A percentile compares a stretch with the other conserved stretches of the same genome.
Conservation (phyloP, 192 early-diverging fungal species). For the Rhizophlyctis rosea region DNA sequence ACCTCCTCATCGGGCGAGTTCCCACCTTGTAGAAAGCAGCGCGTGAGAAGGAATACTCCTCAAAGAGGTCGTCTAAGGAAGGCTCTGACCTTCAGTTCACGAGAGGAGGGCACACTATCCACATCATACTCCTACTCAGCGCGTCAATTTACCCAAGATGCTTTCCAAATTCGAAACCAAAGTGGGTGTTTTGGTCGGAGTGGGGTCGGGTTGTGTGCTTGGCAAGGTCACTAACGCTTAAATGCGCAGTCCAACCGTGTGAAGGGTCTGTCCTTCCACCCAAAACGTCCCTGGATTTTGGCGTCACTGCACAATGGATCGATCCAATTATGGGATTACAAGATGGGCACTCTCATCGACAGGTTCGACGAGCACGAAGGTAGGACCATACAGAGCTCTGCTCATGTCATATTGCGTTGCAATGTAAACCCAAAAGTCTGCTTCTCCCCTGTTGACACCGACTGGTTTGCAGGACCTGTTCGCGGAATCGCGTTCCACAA, state of each 20-base stretch:
- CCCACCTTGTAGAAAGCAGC: no score
- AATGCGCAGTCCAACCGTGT: constrained; percentile 73
- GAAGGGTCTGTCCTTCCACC: constrained; percentile 94
- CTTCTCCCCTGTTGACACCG: not conserved
- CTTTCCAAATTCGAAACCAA: constrained; percentile 95
- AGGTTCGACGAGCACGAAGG: constrained; percentile 99
- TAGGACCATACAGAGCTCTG: constrained; percentile 28
- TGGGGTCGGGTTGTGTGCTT: not conserved
- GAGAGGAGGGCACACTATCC: no score
- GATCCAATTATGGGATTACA: constrained; percentile 99
- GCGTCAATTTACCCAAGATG: no score
- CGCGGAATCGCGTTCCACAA: constrained; percentile 95
- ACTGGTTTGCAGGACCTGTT: constrained; percentile 78
- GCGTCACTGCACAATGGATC: constrained; percentile 96
- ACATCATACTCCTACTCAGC: no score
- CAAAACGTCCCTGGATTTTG: constrained; percentile 98
- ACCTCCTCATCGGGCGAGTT: no score
- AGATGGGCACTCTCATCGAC: constrained; percentile 96
- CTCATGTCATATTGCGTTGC: not conserved
- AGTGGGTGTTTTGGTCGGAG: constrained; percentile 36
- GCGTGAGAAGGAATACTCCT: no score
- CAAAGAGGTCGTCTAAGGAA: no score
- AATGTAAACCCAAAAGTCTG: not conserved
- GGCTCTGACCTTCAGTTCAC: no score
- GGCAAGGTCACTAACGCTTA: not conserved